These are phyloP conservation scores for Yamadazyma trypodendri DNA, from an alignment of 1,139 yeast genomes.

Conservation along the genomic window DNA sequence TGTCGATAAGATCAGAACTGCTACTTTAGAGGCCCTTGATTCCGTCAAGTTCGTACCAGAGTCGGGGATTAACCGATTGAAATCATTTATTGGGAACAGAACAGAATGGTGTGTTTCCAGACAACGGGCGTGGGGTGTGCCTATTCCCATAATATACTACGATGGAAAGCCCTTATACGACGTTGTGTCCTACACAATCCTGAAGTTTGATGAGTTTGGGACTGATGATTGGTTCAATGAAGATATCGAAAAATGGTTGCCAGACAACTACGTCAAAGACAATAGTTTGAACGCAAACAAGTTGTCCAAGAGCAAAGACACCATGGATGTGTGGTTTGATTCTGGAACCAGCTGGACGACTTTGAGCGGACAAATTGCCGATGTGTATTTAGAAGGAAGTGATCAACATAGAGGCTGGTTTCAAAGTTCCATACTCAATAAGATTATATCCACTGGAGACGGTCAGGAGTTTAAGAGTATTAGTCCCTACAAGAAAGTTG, in stretches of 20 bases:
- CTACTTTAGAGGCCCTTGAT: conserved; percentile 59
- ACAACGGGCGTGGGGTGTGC: conserved; percentile 99
- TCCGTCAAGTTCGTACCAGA: conserved; percentile 71
- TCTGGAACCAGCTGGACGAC: conserved; percentile 93
- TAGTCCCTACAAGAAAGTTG: conserved; percentile 68
- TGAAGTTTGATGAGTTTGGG: conserved; percentile 54
- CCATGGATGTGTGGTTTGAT: conserved; percentile 99
- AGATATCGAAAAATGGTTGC: conserved; percentile 70
- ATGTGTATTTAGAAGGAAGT: conserved; percentile 87
- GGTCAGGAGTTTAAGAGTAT: conserved; percentile 41
- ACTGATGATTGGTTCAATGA: conserved; percentile 80
- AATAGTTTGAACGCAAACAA: conserved; percentile 33
- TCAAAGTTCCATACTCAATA: conserved; percentile 86
- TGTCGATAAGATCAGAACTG: conserved; percentile 66
- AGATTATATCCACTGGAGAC: conserved; percentile 53
- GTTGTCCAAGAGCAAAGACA: conserved; percentile 72
- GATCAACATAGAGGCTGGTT: conserved; percentile 99
- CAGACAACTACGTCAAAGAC: conserved; percentile 23
- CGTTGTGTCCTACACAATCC: conserved; percentile 54
- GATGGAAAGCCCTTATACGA: conserved; percentile 57
- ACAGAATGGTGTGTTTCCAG: conserved; percentile 98
- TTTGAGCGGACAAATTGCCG: conserved; percentile 54
- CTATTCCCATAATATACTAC: conserved; percentile 82
- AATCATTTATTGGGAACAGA: conserved; percentile 72
- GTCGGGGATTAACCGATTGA: conserved; percentile 66